Evolutionary conservation across 2,329 filamentous ascomycete genomes (phyloP), one percentile per base, ranked within the genome.

Genomic region (Xylariaceae sp.): DNA sequence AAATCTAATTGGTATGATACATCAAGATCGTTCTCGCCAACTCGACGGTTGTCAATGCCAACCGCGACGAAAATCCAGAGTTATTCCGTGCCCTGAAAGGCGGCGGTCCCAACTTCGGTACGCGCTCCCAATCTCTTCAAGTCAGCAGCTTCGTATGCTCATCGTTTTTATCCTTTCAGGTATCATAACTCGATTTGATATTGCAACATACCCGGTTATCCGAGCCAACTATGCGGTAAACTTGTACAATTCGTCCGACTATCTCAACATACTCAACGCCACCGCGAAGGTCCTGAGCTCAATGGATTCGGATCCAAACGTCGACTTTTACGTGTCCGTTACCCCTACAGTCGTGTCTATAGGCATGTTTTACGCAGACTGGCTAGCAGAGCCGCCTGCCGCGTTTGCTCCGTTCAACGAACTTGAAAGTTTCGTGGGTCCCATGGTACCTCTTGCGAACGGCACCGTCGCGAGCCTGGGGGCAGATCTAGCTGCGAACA

Each of bases 401-500:
- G 47, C 47, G n/a, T 50, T 50, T 40, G 26, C 30, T 41, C 32
- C 32, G 26, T 50, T 50, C 47, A 41, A 41, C 37, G 19, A 41
- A n/a, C 29, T 50, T 11, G 37, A 42, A 6, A 50, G 47, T 35
- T 29, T 50, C 3, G 37, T 50, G n/a, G 37, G 37, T 8, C 6
- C 37, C 40, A 41, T 50, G 35, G 37, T 50, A 11, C 47, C 47
- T 27, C 35, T 41, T 9, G 32, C 37, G 34, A 50, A 50, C 37
- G 47, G 47, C 27, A 50, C 47, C 4, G 37, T 50, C 37, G 31
- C 37, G 7, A 41, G 35, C 12, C 37, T 50, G 27, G 47, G 35
- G 8, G 27, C 26, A 9, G 47, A 41, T 42, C 35, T 50, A 3
- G 37, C n/a, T 41, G 35, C 35, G 8, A 29, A 50, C 27, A 50